phyloP scores from a whole-genome alignment of 805 yeast species.

The Monosporozyma aquatica region DNA sequence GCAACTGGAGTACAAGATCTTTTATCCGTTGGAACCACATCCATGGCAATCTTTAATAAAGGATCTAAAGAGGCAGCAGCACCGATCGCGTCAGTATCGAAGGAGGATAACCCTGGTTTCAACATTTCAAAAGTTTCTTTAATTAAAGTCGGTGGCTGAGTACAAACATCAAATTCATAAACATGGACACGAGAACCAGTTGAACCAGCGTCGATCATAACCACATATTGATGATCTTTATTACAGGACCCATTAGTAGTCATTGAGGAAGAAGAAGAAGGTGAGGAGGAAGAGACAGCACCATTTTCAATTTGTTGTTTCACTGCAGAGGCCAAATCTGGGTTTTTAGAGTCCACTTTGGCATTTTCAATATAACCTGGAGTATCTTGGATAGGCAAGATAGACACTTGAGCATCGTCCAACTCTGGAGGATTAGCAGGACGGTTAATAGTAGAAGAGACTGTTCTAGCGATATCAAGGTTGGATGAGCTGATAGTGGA shows the following conservation, averaged over 20 bases:
- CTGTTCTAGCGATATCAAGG: conserved; percentile 14
- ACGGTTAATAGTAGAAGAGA: conserved; percentile 11
- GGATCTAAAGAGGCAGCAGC: conserved; percentile 91
- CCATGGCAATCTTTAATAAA: conserved; percentile 64
- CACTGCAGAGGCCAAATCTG: conserved; percentile 23
- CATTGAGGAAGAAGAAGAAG: neutral
- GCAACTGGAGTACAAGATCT: conserved; percentile 87
- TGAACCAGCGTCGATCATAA: conserved; percentile 97
- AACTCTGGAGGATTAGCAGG: conserved; percentile 15
- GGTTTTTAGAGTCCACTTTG: conserved; percentile 14
- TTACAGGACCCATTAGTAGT: conserved; percentile 24
- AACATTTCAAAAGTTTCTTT: conserved; percentile 80
- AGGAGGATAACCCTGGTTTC: conserved; percentile 86
- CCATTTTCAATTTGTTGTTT: conserved; percentile 7
- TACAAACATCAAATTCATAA: conserved; percentile 82
- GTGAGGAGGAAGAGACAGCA: neutral
- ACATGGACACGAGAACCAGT: conserved; percentile 95
- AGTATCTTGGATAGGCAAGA: conserved; percentile 14
- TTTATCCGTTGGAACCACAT: conserved; percentile 61
- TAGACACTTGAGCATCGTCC: conserved; percentile 4
- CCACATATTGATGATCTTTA: conserved; percentile 56
- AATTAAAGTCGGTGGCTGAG: conserved; percentile 70
- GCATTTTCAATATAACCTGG: conserved; percentile 23
- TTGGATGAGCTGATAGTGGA: conserved; percentile 26
- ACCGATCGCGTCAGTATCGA: conserved; percentile 65